Evolutionary conservation across 106 monocot genomes (phyloP), one percentile per base, ranked within the genome.

Genomic region (Narthecium ossifragum): DNA sequence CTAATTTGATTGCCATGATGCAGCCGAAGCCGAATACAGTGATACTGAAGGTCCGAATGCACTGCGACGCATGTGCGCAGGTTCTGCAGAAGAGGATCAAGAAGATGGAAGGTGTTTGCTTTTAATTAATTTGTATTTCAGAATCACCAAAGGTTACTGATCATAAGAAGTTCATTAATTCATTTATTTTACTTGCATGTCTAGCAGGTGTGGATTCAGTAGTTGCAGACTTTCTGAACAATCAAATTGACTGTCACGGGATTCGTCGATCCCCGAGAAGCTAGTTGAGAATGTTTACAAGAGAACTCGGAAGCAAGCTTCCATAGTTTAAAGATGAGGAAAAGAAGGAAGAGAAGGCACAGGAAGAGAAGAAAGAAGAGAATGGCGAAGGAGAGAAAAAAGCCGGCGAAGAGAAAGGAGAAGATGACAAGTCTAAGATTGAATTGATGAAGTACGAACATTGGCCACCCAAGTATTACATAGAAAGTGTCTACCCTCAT

Each of bases 41-140:
- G 4, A 57, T 72, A 6, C 38, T 92, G 31, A 92, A 74, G 54
- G 74, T 92, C 18, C 36, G 71, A 55, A 86, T 92, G 86, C 91
- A 92, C 37, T 92, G 91, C 28, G 86, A 92, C 25, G 67, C 79
- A 10, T 92, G 91, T 28, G 74, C 83, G 27, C 80, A 75, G 20
- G 75, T 73, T 63, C 48, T 84, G 49, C 67, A 78, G 46, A 88
- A 59, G 65, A 48, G 81, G 34, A 84, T 88, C 47, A 88, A 73
- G 67, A 92, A 85, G 51, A 79, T 88, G 61, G 78, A 84, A 54
- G 92, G 92, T 88, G 75, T 34, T 3, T 47, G 1, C 6, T 17
- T 17, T 47, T 20, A n/a, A 20, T 47, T n/a, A 6, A 17, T 47
- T n/a, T 47, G 7, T n/a, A 8, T 46, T 10, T 46, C 15, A 46